A percentile compares a stretch with the other conserved stretches of the same genome.
These are phyloP conservation scores for Tuber indicum DNA, from an alignment of 495 filamentous ascomycete species.

Conservation along the genomic window DNA sequence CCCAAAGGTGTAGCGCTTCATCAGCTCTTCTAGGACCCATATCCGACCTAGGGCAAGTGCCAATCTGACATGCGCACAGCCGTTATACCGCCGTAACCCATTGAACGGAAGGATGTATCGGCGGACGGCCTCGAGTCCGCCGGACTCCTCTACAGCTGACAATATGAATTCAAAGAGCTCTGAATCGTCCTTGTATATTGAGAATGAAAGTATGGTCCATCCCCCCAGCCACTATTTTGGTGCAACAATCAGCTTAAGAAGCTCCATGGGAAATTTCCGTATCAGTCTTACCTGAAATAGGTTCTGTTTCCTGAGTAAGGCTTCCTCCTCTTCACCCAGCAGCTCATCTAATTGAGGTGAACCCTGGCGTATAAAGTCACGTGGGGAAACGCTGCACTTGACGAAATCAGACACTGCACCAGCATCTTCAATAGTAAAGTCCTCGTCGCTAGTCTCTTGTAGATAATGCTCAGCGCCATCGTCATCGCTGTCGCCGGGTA, in stretches of 20 bases:
- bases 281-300: neutral
- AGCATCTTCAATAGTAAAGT: conserved; percentile 65
- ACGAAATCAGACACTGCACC: conserved; percentile 58
- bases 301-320: neutral
- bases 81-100: neutral
- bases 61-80: conserved; percentile 11
- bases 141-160: neutral
- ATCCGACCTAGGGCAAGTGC: conserved; percentile 28
- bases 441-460: conserved; percentile 51
- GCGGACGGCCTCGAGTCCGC: neutral
- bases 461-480: conserved; percentile 46
- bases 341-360: neutral
- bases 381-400: conserved; percentile 53
- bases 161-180: conserved; percentile 26
- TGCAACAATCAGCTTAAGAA: neutral
- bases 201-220: conserved; percentile 29
- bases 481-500: conserved; percentile 40
- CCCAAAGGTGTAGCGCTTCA: conserved; percentile 30
- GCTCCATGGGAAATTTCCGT: neutral
- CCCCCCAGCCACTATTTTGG: neutral
- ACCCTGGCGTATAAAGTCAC: neutral
- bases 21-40: conserved; percentile 31
- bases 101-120: neutral
- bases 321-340: conserved; percentile 7
- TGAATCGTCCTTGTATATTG: conserved; percentile 32